Conservation (phyloP, 345 rosid species). For the Salix exigua region DNA sequence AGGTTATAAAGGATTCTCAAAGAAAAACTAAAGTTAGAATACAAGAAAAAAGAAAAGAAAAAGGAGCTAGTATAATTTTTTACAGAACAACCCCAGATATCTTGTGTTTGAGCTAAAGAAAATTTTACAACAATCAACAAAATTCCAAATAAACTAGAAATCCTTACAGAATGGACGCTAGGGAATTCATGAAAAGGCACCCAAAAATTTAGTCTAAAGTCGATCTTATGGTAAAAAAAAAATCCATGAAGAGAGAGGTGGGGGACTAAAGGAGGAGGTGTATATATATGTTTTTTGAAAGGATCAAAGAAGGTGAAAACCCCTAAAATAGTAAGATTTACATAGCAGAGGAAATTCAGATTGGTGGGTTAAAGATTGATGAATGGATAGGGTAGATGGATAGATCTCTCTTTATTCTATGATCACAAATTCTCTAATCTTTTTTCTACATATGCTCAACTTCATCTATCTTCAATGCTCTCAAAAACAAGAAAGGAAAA, state of each 20-base stretch:
- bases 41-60: too few relatives aligned
- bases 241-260: neutral
- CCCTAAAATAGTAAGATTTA: slow-evolving; percentile 12
- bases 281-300: neutral
- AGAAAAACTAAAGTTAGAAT: slow-evolving; percentile 6
- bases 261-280: neutral
- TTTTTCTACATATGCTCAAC: neutral
- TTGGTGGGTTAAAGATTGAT: neutral
- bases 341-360: slow-evolving; percentile 8
- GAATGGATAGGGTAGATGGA: neutral
- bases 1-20: neutral
- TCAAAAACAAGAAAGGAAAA: neutral
- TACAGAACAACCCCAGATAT: neutral
- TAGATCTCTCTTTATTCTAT: slow-evolving; percentile 14
- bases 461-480: neutral
- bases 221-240: too few relatives aligned
- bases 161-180: too few relatives aligned
- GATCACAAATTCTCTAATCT: slow-evolving; percentile 4
- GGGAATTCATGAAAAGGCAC: too few relatives aligned
- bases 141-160: too few relatives aligned
- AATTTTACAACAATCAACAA: neutral
- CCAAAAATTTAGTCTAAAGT: too few relatives aligned
- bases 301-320: neutral
- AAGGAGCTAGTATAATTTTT: too few relatives aligned
- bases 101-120: neutral